phyloP scores from a whole-genome alignment of 805 yeast genomes.

The Lipomyces chichibuensis region DNA sequence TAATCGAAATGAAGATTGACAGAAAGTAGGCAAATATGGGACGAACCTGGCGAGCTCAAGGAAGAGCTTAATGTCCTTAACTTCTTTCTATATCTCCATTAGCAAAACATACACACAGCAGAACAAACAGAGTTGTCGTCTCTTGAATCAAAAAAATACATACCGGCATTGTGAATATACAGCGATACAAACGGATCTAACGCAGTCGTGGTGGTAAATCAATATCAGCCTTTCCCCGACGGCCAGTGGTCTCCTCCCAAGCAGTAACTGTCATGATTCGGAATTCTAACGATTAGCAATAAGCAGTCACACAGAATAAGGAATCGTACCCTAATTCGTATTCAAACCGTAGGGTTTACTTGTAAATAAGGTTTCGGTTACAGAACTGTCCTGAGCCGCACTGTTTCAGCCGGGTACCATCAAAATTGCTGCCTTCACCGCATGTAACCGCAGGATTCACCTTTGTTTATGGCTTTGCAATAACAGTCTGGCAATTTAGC shows the following conservation, averaged over 20 bases:
- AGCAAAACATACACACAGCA: neutral
- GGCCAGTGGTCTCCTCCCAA: too few relatives aligned
- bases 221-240: neutral
- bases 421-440: too few relatives aligned
- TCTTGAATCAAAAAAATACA: neutral
- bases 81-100: conserved; percentile 54
- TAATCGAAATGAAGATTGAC: neutral
- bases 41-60: conserved; percentile 69
- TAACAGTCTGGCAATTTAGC: neutral
- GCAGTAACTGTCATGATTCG: too few relatives aligned
- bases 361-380: too few relatives aligned
- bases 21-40: neutral
- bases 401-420: too few relatives aligned
- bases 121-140: neutral
- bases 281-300: too few relatives aligned
- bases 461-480: too few relatives aligned
- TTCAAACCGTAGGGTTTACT: too few relatives aligned
- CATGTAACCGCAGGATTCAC: too few relatives aligned
- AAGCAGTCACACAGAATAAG: too few relatives aligned
- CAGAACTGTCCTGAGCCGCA: too few relatives aligned
- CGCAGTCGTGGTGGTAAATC: neutral
- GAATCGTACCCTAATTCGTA: too few relatives aligned
- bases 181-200: neutral
- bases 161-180: conserved; percentile 1
- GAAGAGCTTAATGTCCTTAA: conserved; percentile 96